Percentiles rank a stretch among this genome's conserved stretches.
Conservation (phyloP, 1,284 basidiomycete species). For the Sphagnurus paluster region DNA sequence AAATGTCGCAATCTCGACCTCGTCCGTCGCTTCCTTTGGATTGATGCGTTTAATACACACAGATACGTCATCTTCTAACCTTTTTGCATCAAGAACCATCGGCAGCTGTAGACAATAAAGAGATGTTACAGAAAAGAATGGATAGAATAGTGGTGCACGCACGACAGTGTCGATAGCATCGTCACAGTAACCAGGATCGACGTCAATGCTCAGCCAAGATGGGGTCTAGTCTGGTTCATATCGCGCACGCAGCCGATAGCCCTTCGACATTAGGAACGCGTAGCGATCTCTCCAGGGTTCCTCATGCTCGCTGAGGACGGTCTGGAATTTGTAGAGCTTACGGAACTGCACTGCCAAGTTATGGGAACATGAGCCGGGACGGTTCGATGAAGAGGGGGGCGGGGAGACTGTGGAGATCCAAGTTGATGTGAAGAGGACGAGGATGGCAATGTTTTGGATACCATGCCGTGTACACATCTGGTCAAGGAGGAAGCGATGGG, state of each 20-base stretch:
- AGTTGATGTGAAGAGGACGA: background rate
- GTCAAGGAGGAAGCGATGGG: background rate
- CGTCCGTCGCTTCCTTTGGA: conserved; percentile 6
- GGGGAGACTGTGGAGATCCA: background rate
- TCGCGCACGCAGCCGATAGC: background rate
- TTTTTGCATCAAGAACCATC: conserved; percentile 1
- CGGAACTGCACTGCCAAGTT: conserved; percentile 1
- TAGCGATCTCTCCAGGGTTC: conserved; percentile 1
- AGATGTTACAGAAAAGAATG: background rate
- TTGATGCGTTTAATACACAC: conserved; percentile 12
- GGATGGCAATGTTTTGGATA: background rate
- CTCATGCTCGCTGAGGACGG: background rate
- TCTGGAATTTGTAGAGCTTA: background rate
- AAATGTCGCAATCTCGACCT: conserved; percentile 16
- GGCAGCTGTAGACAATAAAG: background rate
- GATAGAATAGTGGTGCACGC: background rate
- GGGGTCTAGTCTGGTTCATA: background rate
- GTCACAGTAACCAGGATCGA: conserved; percentile 1
- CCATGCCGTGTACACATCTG: background rate
- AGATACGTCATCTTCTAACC: background rate
- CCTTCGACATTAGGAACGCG: background rate
- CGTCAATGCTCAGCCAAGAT: background rate
- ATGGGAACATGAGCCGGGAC: background rate
- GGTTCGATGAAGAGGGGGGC: background rate
- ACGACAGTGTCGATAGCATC: background rate